Percentiles rank a stretch among this genome's conserved stretches.
Evolutionary conservation across 495 filamentous ascomycete genomes (phyloP).

Genomic region (Tuber calosporum): DNA sequence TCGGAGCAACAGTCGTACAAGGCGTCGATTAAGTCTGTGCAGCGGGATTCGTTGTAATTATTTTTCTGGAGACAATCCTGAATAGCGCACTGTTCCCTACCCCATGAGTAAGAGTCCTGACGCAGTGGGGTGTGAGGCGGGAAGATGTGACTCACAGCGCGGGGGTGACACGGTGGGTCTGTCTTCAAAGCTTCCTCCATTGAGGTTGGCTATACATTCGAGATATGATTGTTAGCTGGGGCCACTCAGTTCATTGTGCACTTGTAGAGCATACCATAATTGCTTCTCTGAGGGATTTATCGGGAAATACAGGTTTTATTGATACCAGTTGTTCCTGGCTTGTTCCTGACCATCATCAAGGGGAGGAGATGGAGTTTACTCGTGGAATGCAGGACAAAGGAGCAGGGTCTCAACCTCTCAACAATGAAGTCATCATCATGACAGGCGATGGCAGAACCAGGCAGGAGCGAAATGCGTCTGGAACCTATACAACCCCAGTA

Average conservation of each 20-base stretch:
- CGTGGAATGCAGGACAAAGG: not conserved
- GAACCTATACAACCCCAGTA: not conserved
- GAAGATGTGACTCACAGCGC: constrained; percentile 60
- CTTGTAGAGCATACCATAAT: not conserved
- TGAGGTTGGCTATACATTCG: constrained; percentile 43
- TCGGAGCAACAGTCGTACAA: constrained; percentile 89
- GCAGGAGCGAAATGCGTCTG: not conserved
- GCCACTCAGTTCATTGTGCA: constrained; percentile 11
- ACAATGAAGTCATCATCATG: constrained; percentile 33
- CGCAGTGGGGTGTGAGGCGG: constrained; percentile 52
- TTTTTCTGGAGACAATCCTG: constrained; percentile 76
- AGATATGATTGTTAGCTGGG: constrained; percentile 24
- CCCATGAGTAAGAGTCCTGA: not conserved
- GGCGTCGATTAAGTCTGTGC: constrained; percentile 72
- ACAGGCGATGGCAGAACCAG: constrained; percentile 1
- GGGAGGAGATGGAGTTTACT: constrained; percentile 11
- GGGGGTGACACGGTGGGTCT: constrained; percentile 79
- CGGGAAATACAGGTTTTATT: constrained; percentile 13
- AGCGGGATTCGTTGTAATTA: constrained; percentile 81
- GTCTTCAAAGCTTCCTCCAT: constrained; percentile 63
- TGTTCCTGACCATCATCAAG: constrained; percentile 26
- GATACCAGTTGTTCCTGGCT: constrained; percentile 6
- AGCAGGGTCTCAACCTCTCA: constrained; percentile 15
- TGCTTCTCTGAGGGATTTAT: constrained; percentile 21
- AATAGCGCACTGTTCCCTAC: constrained; percentile 32